Conservation (phyloP, 73 alveolate genomes). For the Tetrahymena borealis region DNA sequence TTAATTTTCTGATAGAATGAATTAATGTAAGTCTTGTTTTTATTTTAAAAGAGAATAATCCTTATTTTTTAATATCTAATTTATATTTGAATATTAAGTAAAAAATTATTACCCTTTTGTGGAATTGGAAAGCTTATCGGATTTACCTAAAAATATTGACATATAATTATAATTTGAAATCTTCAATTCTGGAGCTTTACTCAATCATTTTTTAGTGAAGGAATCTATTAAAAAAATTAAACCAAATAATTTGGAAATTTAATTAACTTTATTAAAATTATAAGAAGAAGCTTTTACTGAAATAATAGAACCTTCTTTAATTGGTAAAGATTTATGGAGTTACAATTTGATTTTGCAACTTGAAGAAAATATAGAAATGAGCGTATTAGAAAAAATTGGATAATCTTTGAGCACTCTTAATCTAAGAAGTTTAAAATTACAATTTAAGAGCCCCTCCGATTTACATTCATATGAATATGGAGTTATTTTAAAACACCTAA, state of each 20-base stretch:
- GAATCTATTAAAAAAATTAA: not conserved
- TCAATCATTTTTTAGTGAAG: not conserved
- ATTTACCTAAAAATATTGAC: too few species aligned
- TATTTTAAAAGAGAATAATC: too few species aligned
- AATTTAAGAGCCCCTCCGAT: not conserved
- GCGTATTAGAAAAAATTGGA: not conserved
- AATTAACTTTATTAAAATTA: not conserved
- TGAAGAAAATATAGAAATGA: not conserved
- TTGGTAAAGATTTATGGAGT: not conserved
- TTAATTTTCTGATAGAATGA: too few species aligned
- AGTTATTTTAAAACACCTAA: not conserved
- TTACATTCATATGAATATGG: not conserved
- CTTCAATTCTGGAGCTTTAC: not conserved
- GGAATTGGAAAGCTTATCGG: too few species aligned
- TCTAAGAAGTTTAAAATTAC: not conserved
- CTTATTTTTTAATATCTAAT: too few species aligned
- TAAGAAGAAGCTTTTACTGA: not conserved
- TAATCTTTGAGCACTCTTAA: not conserved
- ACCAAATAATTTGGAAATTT: not conserved
- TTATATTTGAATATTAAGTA: too few species aligned
- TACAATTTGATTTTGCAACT: not conserved
- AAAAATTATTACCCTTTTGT: too few species aligned
- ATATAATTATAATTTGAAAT: not conserved
- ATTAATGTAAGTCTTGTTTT: too few species aligned
- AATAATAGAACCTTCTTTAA: not conserved